Evolutionary conservation across 306 rosid genomes (phyloP), one percentile per base, ranked within the genome.

Genomic region (Castanopsis chinensis): DNA sequence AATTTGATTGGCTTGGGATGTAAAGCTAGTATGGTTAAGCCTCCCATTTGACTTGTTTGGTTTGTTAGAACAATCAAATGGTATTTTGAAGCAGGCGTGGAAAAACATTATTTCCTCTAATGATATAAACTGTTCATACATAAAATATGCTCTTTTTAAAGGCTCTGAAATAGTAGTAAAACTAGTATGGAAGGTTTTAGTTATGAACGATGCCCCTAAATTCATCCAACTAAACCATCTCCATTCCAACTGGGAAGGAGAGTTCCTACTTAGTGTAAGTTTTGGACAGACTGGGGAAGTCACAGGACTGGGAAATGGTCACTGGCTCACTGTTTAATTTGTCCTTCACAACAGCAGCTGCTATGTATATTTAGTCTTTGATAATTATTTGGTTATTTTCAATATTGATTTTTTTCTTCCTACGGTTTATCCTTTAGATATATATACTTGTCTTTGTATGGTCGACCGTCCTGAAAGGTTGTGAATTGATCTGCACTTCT

Each of bases 291-390:
- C 30, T 90, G 18, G 88, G 81, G 67, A 87, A 80, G 53, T 76
- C 85, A 51, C 86, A 75, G 65, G 89, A 90, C 80, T 88, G 91
- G 90, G 80, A 89, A 84, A 80, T 88, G 99, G 51, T 41, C 45
- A 41, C 30, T 27, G 30, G 30, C 30, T 92, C 97, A 37, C 82
- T 92, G 67, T 92, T 91, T 77, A 91, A 91, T 80, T 94, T 91
- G 35, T 97, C 97, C 19, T 82, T 97, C 54, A 79, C 99, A 65
- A 91, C 97, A 8, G 97, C 97, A 5, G 93, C 89, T 74, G 91
- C 27, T 60, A 19, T 32, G 54, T 41, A 45, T 60, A 78, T 80
- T 35, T 14, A 78, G 32, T 69, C 14, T 43, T 60, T 68, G n/a
- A 7, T 57, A 59, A 15, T 71, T 79, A 56, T 83, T 65, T 70